A percentile compares a stretch with the other conserved stretches of the same genome.
Evolutionary conservation across 2,329 filamentous ascomycete species (phyloP).

Genomic region (Paradendryphiella salina): DNA sequence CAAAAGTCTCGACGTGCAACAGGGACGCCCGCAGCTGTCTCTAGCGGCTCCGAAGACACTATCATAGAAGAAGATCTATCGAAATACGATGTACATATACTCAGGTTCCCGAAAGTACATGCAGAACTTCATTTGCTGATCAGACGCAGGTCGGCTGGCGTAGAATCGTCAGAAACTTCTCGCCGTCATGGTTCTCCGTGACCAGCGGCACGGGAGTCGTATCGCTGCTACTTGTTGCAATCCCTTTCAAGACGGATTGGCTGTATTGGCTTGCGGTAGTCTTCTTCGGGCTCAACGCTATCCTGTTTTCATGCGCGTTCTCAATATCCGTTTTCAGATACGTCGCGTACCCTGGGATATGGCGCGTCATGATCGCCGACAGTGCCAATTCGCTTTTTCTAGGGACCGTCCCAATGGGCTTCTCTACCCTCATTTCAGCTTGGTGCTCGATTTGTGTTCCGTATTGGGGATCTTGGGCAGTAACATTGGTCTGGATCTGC

Average conservation of each 20-base stretch:
- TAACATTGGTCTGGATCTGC: constrained; percentile 52
- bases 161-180: constrained; percentile 44
- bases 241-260: constrained; percentile 64
- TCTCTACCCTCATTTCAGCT: constrained; percentile 70
- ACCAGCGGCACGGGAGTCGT: constrained; percentile 69
- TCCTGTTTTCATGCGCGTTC: constrained; percentile 61
- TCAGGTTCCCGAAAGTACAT: not conserved
- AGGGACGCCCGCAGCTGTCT: constrained; percentile 6
- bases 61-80: constrained; percentile 14
- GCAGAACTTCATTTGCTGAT: not conserved
- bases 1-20: constrained; percentile 17
- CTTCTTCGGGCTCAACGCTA: constrained; percentile 64
- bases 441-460: constrained; percentile 63
- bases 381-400: constrained; percentile 70
- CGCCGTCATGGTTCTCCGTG: constrained; percentile 45
- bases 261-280: constrained; percentile 62
- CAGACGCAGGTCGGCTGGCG: constrained; percentile 40
- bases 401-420: constrained; percentile 68
- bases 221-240: constrained; percentile 62
- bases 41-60: constrained; percentile 2
- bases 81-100: constrained; percentile 34
- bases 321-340: constrained; percentile 64
- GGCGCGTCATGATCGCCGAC: constrained; percentile 66
- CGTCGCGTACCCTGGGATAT: constrained; percentile 66
- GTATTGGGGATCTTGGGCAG: constrained; percentile 63